Evolutionary conservation across 768 basidiomycete genomes (phyloP), one percentile per base, ranked within the genome.

Genomic region (Thelephora ganbajun): DNA sequence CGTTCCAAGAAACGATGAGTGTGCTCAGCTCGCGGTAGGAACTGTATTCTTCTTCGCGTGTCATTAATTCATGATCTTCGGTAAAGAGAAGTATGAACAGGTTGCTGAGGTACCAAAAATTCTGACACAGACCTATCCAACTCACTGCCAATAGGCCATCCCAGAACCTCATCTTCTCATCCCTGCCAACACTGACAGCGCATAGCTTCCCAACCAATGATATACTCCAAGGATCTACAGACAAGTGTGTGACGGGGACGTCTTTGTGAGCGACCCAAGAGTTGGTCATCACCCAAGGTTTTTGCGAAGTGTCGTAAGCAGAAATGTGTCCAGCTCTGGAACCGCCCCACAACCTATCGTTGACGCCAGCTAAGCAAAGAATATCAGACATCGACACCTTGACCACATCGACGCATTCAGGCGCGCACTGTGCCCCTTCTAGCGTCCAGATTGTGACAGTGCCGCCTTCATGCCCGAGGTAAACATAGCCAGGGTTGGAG

Each of bases 391-490:
- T 67, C 5, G 83, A 77, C 44, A 96, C 78, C 64, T 85, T 89
- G 57, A 89, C 67, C 20, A 86, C 81, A 52, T 86, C 83, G 12
- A 76, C 56, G 57, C 87, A 94, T 6, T 59, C 59, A 0, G 84
- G 83, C 39, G 70, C 66, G 35, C 74, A 77, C 50, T 77, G 79
- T 2, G 63, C 66, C 0, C 71, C 69, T 2, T 68, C 66, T 9
- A 76, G 51, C 19, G 64, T 55, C 92, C 96, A 99, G n/a, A 93
- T 67, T 1, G 81, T 83, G 52, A 98, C 70, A 57, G 73, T 80
- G 0, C 94, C 94, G 36, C 85, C 91, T 61, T 98, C 93, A 56
- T 99, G 94, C 0, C 86, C 91, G 33, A 99, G 67, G 56, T 82
- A 96, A 35, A 88, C 83, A 23, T 69, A 62, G 2, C 74, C 69